Percentiles rank a stretch among this genome's conserved stretches.
Conservation (phyloP, 352 stramenopile species). For the Aphanomyces invadans region DNA sequence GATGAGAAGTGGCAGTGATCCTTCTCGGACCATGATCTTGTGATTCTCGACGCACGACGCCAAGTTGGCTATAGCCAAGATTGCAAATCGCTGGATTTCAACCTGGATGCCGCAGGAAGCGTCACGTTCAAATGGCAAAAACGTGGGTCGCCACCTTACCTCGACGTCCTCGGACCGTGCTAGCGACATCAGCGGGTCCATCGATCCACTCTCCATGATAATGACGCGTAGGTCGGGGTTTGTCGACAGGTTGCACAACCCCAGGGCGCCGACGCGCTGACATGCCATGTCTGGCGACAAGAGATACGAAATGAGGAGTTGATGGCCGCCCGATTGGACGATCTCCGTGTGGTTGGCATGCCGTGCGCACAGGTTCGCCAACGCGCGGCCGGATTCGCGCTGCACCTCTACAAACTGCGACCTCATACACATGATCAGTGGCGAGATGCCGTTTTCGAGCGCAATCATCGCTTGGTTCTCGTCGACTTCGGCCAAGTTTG, state of each 20-base stretch:
- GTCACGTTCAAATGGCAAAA: constrained; percentile 10
- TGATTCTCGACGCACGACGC: constrained; percentile 93
- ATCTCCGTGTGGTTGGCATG: constrained; percentile 87
- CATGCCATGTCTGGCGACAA: constrained; percentile 91
- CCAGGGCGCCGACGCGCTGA: constrained; percentile 88
- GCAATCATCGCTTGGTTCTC: constrained; percentile 95
- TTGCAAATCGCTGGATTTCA: constrained; percentile 92
- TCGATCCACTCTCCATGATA: constrained; percentile 89
- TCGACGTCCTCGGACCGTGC: constrained; percentile 91
- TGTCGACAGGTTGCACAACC: constrained; percentile 93
- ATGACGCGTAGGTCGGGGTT: constrained; percentile 82
- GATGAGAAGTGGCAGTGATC: constrained; percentile 90
- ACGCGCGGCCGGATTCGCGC: constrained; percentile 80
- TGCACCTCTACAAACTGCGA: constrained; percentile 94
- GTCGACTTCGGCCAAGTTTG: constrained; percentile 91
- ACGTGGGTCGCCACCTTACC: constrained; percentile 13
- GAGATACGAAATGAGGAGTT: constrained; percentile 93
- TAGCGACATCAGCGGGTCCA: constrained; percentile 94
- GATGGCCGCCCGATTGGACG: constrained; percentile 86
- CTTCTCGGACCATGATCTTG: constrained; percentile 88
- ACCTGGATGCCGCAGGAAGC: constrained; percentile 32
- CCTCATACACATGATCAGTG: constrained; percentile 91
- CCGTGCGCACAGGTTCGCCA: constrained; percentile 90
- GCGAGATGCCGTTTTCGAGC: constrained; percentile 84
- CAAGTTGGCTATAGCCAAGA: constrained; percentile 92